Percentiles rank a stretch among this genome's conserved stretches.
Conservation (phyloP, 108 stramenopile genomes). For the Cyclotella kingstonii region DNA sequence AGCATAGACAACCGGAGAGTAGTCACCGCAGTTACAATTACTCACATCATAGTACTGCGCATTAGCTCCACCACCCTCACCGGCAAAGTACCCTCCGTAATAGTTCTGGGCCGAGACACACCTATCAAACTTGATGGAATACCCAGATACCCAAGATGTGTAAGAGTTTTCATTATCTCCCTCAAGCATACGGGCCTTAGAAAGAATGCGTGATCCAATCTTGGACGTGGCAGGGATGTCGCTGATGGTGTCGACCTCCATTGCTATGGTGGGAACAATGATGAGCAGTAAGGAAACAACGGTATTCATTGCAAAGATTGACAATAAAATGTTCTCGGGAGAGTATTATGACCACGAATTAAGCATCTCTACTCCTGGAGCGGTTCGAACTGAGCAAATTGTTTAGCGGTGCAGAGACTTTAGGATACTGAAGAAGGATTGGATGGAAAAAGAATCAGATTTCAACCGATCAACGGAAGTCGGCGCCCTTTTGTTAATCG, state of each 20-base stretch:
- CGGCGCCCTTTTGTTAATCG: too few relatives aligned
- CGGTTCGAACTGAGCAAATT: too few relatives aligned
- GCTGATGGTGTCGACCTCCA: constrained; percentile 8
- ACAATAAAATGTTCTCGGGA: neutral
- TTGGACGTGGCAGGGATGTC: constrained; percentile 52
- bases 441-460: too few relatives aligned
- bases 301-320: constrained; percentile 11
- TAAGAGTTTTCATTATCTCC: constrained; percentile 14
- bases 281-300: constrained; percentile 1
- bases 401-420: too few relatives aligned
- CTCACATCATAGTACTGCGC: too few relatives aligned
- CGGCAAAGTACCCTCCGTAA: constrained; percentile 22
- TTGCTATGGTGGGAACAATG: constrained; percentile 3
- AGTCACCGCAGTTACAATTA: too few relatives aligned
- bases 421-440: too few relatives aligned
- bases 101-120: constrained; percentile 34
- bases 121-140: constrained; percentile 59
- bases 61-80: neutral
- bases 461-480: constrained; percentile 17
- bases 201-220: constrained; percentile 49
- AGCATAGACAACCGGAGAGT: too few relatives aligned
- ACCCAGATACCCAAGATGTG: constrained; percentile 23
- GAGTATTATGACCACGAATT: neutral
- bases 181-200: constrained; percentile 62
- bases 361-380: too few relatives aligned